Evolutionary conservation across 164 flowering plant genomes (phyloP).

Genomic region (Buxus sempervirens): DNA sequence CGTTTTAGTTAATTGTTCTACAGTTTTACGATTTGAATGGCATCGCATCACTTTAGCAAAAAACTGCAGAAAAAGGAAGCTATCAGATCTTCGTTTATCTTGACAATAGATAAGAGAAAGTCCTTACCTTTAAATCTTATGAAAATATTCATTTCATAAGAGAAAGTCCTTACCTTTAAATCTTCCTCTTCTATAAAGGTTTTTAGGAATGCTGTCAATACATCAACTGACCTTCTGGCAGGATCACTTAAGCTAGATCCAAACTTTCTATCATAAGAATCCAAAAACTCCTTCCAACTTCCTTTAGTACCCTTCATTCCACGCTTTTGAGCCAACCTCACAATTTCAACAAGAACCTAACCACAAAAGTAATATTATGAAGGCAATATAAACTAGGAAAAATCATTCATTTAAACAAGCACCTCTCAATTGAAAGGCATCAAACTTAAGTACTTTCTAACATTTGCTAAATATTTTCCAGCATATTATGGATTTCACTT

Average conservation of each 20-base stretch:
- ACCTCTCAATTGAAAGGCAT: too few species aligned
- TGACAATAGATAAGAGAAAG: not conserved
- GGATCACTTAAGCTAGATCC: constrained; percentile 77
- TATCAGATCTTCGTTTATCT: not conserved
- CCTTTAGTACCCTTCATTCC: constrained; percentile 64
- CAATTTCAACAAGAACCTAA: constrained; percentile 69
- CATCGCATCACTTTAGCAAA: constrained; percentile 36
- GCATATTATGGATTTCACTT: too few species aligned
- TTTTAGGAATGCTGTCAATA: constrained; percentile 57
- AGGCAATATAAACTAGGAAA: not conserved
- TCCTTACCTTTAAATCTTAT: too few species aligned
- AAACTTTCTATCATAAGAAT: constrained; percentile 42
- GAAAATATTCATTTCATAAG: not conserved
- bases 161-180: constrained; percentile 38
- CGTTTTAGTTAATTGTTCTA: constrained; percentile 25
- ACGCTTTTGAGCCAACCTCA: constrained; percentile 61
- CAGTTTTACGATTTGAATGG: constrained; percentile 33
- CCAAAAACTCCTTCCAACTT: constrained; percentile 75
- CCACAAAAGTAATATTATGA: constrained; percentile 1
- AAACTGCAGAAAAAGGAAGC: constrained; percentile 32
- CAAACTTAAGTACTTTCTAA: too few species aligned
- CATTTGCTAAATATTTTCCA: too few species aligned
- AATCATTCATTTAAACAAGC: not conserved
- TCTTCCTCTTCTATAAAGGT: constrained; percentile 57
- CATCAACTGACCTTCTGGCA: constrained; percentile 47